A percentile compares a stretch with the other conserved stretches of the same genome.
Conservation (phyloP, 208 protist genomes). For the Leishmania mexicana region DNA sequence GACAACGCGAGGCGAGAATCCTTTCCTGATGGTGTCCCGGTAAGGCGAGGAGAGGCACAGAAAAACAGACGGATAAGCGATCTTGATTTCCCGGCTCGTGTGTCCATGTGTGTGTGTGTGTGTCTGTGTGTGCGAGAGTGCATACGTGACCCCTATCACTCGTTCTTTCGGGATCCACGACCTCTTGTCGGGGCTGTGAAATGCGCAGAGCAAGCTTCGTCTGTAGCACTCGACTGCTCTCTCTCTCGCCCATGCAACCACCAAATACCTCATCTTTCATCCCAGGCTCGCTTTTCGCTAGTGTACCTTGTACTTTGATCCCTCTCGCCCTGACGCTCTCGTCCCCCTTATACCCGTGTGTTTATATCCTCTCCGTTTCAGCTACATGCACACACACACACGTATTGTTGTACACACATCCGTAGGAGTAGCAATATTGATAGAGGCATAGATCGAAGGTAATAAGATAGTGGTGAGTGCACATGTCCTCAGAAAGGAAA, state of each 20-base stretch:
- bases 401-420: neutral
- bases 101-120: neutral
- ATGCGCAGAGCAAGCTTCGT: neutral
- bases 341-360: neutral
- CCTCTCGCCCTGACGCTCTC: neutral
- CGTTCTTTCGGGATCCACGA: neutral
- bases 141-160: neutral
- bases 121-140: neutral
- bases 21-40: neutral
- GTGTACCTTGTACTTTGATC: neutral
- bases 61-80: neutral
- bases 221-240: neutral
- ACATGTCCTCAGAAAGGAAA: neutral
- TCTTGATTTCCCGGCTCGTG: neutral
- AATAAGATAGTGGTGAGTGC: neutral
- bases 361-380: neutral
- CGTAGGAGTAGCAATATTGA: neutral
- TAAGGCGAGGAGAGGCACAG: neutral
- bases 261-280: neutral
- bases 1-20: neutral
- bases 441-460: neutral
- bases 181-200: neutral
- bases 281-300: neutral
- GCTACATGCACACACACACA: neutral
- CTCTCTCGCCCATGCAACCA: neutral